Percentiles rank a stretch among this genome's conserved stretches.
phyloP scores from a whole-genome alignment of 225 moss, liverwort and hornwort genomes.

The Physcomitrium patens region DNA sequence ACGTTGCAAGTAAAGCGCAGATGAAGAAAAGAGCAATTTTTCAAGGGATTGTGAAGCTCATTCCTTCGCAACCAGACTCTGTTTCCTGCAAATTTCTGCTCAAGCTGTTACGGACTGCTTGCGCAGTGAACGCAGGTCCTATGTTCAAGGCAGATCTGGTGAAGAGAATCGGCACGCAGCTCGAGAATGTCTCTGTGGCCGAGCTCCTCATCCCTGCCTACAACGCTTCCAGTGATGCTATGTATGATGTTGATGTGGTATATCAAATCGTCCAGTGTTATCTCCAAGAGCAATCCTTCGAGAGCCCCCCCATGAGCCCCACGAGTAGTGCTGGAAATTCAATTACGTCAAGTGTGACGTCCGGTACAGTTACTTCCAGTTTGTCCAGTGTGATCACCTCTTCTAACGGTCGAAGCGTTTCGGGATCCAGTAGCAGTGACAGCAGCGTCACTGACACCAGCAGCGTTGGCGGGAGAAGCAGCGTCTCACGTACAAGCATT shows the following conservation, averaged over 20 bases:
- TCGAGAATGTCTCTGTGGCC: conserved; percentile 70
- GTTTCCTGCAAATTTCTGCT: conserved; percentile 68
- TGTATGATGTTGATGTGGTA: conserved; percentile 74
- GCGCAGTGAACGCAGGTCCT: conserved; percentile 64
- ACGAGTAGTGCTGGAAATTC: conserved; percentile 6
- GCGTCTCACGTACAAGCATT: conserved; percentile 8
- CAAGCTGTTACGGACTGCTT: conserved; percentile 62
- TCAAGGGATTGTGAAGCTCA: conserved; percentile 58
- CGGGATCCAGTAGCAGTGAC: too few species aligned
- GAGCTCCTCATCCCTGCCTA: conserved; percentile 66
- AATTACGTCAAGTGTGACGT: conserved; percentile 5
- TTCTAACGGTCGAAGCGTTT: conserved; percentile 6
- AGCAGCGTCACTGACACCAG: neutral
- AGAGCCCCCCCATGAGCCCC: conserved; percentile 32
- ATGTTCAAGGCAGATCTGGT: conserved; percentile 70
- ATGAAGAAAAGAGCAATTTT: conserved; percentile 32
- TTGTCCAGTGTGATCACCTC: conserved; percentile 24
- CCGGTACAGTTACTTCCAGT: conserved; percentile 15
- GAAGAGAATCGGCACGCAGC: conserved; percentile 65
- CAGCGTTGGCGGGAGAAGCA: conserved; percentile 15
- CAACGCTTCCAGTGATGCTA: conserved; percentile 53
- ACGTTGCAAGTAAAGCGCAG: conserved; percentile 24
- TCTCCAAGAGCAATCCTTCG: conserved; percentile 36
- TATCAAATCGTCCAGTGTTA: conserved; percentile 64
- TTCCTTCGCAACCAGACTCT: conserved; percentile 63